Evolutionary conservation across 305 asterid genomes (phyloP), one percentile per base, ranked within the genome.

Genomic region (Fraxinus nigra): DNA sequence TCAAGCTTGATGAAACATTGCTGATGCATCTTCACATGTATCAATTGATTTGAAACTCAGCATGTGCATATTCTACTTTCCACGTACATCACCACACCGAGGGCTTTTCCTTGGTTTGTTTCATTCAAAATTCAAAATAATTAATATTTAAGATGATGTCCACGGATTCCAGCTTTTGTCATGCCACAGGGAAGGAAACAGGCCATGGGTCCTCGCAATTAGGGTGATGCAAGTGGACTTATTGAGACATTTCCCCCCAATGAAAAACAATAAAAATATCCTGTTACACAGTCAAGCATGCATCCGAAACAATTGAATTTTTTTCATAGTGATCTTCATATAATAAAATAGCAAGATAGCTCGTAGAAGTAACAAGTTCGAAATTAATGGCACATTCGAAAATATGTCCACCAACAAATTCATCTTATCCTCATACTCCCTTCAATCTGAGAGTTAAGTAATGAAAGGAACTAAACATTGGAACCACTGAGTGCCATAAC

Each of bases 401-500:
- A 56, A 56, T 18, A 54, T 18, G 67, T 56, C 67, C 67, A 56
- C 11, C 1, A 28, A 56, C 3, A 9, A 54, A 54, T 54, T 54
- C 65, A 54, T 54, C 22, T 5, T 22, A 18, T 54, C 18, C 26
- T 54, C 26, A 1, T 54, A 18, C 65, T 54, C 65, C 65, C 24
- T n/a, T 51, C 22, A 16, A 6, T 51, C 61, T 16, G 22, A 1
- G 63, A 51, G 59, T 14, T 3, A 48, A 11, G 5, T 54, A 54
- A 56, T 0, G 28, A n/a, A 56, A 56, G 67, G 28, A 81, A 84
- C 86, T 87, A 91, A 30, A 90, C 82, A 78, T 89, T 89, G 84
- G 92, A 89, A 78, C 91, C 88, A 79, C 85, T 88, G 20, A 95
- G 90, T 13, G 96, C 99, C 97, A 95, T 92, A 70, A 95, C 90